Evolutionary conservation across 2,329 filamentous ascomycete species (phyloP).

Genomic region (Fusarium beomiforme): DNA sequence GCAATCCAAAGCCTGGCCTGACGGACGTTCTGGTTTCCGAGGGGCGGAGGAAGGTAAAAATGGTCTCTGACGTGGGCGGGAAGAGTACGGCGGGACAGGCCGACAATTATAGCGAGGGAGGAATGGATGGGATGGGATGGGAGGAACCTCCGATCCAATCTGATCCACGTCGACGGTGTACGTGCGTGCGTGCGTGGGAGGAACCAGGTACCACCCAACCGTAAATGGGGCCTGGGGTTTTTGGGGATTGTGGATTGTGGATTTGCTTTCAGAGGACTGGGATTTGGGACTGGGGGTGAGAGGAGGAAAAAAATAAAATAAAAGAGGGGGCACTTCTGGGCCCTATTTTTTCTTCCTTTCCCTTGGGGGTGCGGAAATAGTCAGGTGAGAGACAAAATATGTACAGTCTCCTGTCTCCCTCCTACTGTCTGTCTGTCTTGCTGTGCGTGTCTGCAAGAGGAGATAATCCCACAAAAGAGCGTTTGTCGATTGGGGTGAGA

Average conservation of each 20-base stretch:
- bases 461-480: conserved; percentile 7
- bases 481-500: neutral
- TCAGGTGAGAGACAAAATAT: conserved; percentile 34
- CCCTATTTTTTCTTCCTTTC: conserved; percentile 16
- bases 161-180: conserved; percentile 27
- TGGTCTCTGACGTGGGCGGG: conserved; percentile 39
- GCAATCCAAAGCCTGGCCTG: conserved; percentile 35
- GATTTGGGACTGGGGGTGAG: conserved; percentile 35
- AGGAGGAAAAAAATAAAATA: conserved; percentile 17
- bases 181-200: conserved; percentile 17
- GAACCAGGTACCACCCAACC: conserved; percentile 40
- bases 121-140: conserved; percentile 16
- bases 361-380: conserved; percentile 35
- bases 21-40: conserved; percentile 25
- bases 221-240: conserved; percentile 37
- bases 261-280: conserved; percentile 28
- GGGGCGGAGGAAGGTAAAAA: conserved; percentile 25
- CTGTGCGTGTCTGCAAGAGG: conserved; percentile 15
- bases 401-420: conserved; percentile 17
- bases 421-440: conserved; percentile 4
- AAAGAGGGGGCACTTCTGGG: conserved; percentile 33
- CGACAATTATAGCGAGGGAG: conserved; percentile 40
- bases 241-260: conserved; percentile 37
- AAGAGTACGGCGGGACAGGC: conserved; percentile 39
- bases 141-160: conserved; percentile 36